A percentile compares a stretch with the other conserved stretches of the same genome.
Evolutionary conservation across 495 filamentous ascomycete species (phyloP).

Genomic region (Hyaloscypha variabilis): DNA sequence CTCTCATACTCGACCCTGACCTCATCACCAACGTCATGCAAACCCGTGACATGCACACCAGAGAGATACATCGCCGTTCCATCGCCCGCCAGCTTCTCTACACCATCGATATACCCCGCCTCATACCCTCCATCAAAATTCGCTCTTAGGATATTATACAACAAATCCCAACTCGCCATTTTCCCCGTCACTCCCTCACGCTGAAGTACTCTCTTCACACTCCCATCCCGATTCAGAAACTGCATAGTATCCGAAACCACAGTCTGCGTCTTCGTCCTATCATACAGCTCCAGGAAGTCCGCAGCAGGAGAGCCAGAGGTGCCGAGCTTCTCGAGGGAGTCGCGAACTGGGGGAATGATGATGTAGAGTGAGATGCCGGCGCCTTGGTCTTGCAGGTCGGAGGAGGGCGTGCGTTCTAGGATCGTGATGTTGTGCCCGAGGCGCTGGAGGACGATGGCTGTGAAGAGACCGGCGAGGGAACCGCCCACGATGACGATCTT

Average conservation of each 20-base stretch:
- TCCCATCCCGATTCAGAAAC: conserved; percentile 13
- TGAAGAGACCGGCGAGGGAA: conserved; percentile 49
- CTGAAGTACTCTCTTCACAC: conserved; percentile 35
- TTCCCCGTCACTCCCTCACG: conserved; percentile 29
- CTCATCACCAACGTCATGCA: conserved; percentile 39
- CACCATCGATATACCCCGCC: conserved; percentile 47
- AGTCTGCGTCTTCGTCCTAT: conserved; percentile 42
- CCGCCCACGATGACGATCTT: conserved; percentile 40
- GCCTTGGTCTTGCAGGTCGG: conserved; percentile 55
- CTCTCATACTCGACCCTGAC: conserved; percentile 20
- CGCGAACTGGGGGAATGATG: conserved; percentile 4
- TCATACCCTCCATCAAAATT: conserved; percentile 54
- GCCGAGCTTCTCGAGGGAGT: not conserved
- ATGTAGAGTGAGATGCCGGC: conserved; percentile 45
- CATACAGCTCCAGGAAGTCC: conserved; percentile 39
- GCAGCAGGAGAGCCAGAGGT: conserved; percentile 33
- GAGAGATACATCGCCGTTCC: conserved; percentile 48
- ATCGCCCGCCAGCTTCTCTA: conserved; percentile 35
- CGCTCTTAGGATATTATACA: conserved; percentile 55
- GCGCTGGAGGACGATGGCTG: conserved; percentile 50
- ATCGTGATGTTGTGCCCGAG: conserved; percentile 54
- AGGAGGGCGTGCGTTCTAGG: conserved; percentile 50
- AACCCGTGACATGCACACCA: conserved; percentile 47
- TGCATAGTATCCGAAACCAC: conserved; percentile 27
- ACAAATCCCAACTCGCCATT: conserved; percentile 47